These are phyloP conservation scores for Ceriops decandra DNA, from an alignment of 345 rosid genomes.

Conservation along the genomic window DNA sequence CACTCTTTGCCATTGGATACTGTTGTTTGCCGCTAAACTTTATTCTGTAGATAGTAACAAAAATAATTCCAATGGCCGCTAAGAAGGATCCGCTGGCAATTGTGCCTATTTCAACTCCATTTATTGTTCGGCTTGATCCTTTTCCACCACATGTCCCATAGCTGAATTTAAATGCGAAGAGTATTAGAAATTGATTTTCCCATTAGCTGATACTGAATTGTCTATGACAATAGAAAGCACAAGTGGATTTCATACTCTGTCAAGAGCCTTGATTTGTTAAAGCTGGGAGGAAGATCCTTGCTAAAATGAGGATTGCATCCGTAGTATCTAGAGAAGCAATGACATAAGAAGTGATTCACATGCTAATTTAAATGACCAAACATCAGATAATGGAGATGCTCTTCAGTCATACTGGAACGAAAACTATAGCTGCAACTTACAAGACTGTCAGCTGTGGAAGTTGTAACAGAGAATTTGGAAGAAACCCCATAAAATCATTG, in stretches of 20 bases:
- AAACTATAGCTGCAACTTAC: conserved; percentile 26
- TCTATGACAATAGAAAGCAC: background rate
- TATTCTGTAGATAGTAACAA: conserved; percentile 25
- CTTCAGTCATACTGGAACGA: background rate
- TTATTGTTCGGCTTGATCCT: conserved; percentile 10
- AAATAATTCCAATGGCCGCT: conserved; percentile 32
- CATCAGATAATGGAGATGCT: background rate
- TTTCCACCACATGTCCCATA: conserved; percentile 28
- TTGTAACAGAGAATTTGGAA: conserved; percentile 31
- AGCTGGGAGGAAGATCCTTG: conserved; percentile 22
- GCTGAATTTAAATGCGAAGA: conserved; percentile 32
- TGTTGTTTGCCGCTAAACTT: conserved; percentile 21
- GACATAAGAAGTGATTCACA: conserved; percentile 1
- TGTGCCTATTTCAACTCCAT: conserved; percentile 34
- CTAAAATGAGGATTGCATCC: conserved; percentile 49
- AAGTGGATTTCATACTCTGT: conserved; percentile 45
- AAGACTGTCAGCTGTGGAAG: conserved; percentile 38
- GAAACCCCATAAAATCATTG: conserved; percentile 40
- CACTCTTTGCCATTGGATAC: conserved; percentile 40
- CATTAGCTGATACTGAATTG: background rate
- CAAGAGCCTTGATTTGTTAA: conserved; percentile 25
- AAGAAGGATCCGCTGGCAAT: conserved; percentile 40
- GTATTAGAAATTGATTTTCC: conserved; percentile 13
- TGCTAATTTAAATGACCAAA: background rate
- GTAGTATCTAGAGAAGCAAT: conserved; percentile 34